Conservation (phyloP, 2,329 filamentous ascomycete species). For the Microdochium trichocladiopsis region DNA sequence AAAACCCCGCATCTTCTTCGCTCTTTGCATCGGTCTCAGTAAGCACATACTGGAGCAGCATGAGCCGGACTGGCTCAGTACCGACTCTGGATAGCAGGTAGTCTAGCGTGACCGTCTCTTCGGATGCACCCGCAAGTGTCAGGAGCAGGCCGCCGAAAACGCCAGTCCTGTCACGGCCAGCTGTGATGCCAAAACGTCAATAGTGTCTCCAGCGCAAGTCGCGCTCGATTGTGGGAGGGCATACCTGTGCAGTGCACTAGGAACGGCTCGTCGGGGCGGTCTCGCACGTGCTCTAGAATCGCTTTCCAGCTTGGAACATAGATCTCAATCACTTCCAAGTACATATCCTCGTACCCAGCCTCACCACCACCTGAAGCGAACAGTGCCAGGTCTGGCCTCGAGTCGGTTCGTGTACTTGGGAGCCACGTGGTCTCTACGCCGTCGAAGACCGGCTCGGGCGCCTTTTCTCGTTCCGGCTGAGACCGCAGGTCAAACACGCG, state of each 20-base stretch:
- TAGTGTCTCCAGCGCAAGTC: neutral
- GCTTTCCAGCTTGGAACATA: slow-evolving; percentile 34
- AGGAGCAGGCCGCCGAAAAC: slow-evolving; percentile 43
- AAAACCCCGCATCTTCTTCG: slow-evolving; percentile 37
- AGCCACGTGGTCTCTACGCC: slow-evolving; percentile 40
- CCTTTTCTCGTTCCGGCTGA: slow-evolving; percentile 29
- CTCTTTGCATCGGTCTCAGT: slow-evolving; percentile 25
- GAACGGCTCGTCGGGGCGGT: slow-evolving; percentile 34
- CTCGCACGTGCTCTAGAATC: slow-evolving; percentile 40
- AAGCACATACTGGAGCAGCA: slow-evolving; percentile 34
- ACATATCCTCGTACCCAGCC: slow-evolving; percentile 36
- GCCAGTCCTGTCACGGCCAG: slow-evolving; percentile 47
- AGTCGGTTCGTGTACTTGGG: slow-evolving; percentile 23
- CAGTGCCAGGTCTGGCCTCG: slow-evolving; percentile 25
- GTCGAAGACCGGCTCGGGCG: slow-evolving; percentile 35
- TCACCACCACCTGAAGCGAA: slow-evolving; percentile 39
- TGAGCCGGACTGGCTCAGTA: slow-evolving; percentile 40
- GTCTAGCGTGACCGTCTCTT: slow-evolving; percentile 36
- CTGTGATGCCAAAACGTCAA: slow-evolving; percentile 18
- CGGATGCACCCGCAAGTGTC: slow-evolving; percentile 37
- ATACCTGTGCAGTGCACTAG: slow-evolving; percentile 49
- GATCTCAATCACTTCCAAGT: slow-evolving; percentile 34
- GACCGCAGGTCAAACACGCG: slow-evolving; percentile 46
- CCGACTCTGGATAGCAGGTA: slow-evolving; percentile 49
- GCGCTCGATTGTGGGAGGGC: slow-evolving; percentile 9